Percentiles rank a stretch among this genome's conserved stretches.
Conservation (phyloP, 228 moss, liverwort and hornwort species). For the Sphagnum fallax region DNA sequence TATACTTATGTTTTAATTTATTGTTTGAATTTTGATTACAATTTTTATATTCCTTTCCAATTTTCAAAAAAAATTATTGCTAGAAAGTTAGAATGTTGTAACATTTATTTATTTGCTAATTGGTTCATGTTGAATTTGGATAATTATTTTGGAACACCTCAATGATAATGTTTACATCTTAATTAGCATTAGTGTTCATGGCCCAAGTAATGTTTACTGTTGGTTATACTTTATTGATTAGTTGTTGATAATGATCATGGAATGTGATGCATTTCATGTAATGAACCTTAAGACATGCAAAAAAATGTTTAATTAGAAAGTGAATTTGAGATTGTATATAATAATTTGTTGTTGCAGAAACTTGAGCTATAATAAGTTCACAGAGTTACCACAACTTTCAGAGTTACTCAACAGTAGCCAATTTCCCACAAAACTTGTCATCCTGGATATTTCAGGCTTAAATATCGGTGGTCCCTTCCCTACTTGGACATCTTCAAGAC, state of each 20-base stretch:
- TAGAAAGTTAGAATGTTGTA: too few species aligned
- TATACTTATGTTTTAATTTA: not conserved
- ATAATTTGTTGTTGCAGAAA: constrained; percentile 10
- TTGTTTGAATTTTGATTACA: not conserved
- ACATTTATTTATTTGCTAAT: not conserved
- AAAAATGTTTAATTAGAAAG: too few species aligned
- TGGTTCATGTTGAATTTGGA: not conserved
- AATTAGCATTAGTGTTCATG: too few species aligned
- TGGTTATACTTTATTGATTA: too few species aligned
- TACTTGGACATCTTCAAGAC: constrained; percentile 3
- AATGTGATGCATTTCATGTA: too few species aligned
- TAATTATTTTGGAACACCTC: not conserved
- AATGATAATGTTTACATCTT: too few species aligned
- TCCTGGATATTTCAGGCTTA: constrained; percentile 24
- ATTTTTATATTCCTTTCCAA: not conserved
- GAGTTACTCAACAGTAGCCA: constrained; percentile 2
- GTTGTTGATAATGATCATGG: too few species aligned
- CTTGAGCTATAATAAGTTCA: constrained; percentile 14
- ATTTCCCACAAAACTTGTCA: constrained; percentile 11
- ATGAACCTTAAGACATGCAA: too few species aligned
- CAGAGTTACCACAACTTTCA: constrained; percentile 9
- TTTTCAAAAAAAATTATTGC: too few species aligned
- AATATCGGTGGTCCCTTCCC: constrained; percentile 16
- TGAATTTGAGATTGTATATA: too few species aligned
- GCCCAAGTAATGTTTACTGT: too few species aligned